Evolutionary conservation across 2,329 filamentous ascomycete genomes (phyloP), one percentile per base, ranked within the genome.

Genomic region (Alternaria longipes): DNA sequence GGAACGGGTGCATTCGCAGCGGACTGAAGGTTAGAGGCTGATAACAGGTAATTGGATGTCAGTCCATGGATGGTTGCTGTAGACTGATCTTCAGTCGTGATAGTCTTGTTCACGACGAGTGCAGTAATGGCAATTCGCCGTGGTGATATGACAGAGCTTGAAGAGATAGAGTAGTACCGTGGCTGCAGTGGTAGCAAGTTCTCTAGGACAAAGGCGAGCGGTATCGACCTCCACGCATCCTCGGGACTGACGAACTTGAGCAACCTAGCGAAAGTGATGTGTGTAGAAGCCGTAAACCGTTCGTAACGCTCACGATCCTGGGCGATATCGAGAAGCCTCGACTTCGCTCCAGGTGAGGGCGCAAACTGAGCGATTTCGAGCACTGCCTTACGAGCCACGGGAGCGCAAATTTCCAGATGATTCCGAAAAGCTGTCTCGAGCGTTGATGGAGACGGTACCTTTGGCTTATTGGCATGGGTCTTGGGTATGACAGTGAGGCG

Each of bases 401-500:
- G 77, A 1, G 72, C 80, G 60, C 80, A 76, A 61, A 84, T 81
- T 55, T 85, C 83, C 2, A 85, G 78, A 55, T 84, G 81, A 62
- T 83, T 75, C 5, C 76, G 72, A 63, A 85, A 79, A 4, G 82
- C 74, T 0, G 78, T 77, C 1, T 78, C 65, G 5, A 79, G 65
- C 0, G 80, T 80, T 0, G 78, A 82, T 0, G 79, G 79, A 2
- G 77, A 79, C 2, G 81, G 82, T 0, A 83, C 54, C 40, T 73
- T 77, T n/a, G 69, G 64, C 59, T 76, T 79, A 41, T 69, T 63
- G 8, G 64, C 71, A 32, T 63, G 59, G 45, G 75, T 75, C 18
- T 72, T 62, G 16, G 71, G 69, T 22, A 63, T 71, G 32, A 81
- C 60, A 2, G 67, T 70, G 30, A 81, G 68, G 8, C 64, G 53